Evolutionary conservation across 306 rosid species (phyloP), one percentile per base, ranked within the genome.

Genomic region (Quercus wislizeni): DNA sequence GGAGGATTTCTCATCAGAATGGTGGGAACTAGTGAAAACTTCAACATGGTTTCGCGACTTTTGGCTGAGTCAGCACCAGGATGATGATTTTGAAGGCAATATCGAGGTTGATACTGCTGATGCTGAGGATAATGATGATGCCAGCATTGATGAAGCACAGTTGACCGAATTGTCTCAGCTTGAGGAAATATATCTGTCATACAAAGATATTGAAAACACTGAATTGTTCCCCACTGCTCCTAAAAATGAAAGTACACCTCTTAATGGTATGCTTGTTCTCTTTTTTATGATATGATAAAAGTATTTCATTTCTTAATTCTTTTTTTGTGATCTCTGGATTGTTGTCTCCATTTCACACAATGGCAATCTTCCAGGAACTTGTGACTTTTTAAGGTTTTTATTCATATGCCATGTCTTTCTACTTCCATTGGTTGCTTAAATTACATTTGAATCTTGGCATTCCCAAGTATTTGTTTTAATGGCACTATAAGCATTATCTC

Each of bases 161-260:
- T 8, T 12, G 64, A 57, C 61, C 69, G 61, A 79, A 59, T 88
- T 86, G 69, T 71, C 76, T 3, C 88, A 86, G 80, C 77, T 90
- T 67, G 92, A 86, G 78, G 85, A 87, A 59, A 57, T 85, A 68
- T 14, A 49, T 41, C 28, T 74, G 57, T 69, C 58, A 6, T 33
- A 74, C 28, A 85, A 76, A 72, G 74, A 81, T 77, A 49, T 75
- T 55, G 79, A 82, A 80, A 55, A 74, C 56, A n/a, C 75, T 4
- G 30, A 23, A 35, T 38, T 12, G 2, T 21, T 65, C 59, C 52
- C 1, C 35, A 49, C 67, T 78, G 73, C 56, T 55, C 64, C 78
- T 9, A 30, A 78, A 58, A 74, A 71, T 33, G 80, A 64, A 64
- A 56, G 0, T 5, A 74, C 0, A 74, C 67, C 82, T 78, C 35